A percentile compares a stretch with the other conserved stretches of the same genome.
Conservation (phyloP, 129 eudicot genomes). For the Lactuca saligna region DNA sequence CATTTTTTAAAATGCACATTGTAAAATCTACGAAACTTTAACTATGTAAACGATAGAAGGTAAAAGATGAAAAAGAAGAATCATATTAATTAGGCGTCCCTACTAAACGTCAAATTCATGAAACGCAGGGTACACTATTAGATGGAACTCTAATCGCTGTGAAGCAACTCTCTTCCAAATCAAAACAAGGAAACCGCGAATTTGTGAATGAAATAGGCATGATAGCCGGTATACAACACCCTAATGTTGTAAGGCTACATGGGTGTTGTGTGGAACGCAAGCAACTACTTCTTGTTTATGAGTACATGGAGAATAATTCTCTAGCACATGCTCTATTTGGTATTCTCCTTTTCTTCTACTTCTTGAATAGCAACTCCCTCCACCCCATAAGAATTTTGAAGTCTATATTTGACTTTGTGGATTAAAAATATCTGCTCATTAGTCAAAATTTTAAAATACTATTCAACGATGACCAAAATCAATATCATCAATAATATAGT, state of each 20-base stretch:
- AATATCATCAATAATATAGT: too few relatives aligned
- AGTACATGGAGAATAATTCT: constrained; percentile 44
- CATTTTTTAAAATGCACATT: too few relatives aligned
- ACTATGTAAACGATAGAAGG: not conserved
- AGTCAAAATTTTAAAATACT: too few relatives aligned
- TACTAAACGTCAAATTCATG: not conserved
- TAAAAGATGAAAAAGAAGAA: not conserved
- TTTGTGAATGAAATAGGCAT: constrained; percentile 29
- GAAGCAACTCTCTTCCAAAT: constrained; percentile 31
- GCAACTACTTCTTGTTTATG: constrained; percentile 40
- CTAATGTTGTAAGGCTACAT: constrained; percentile 59
- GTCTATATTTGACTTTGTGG: too few relatives aligned
- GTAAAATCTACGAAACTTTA: too few relatives aligned
- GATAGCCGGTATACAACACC: constrained; percentile 60
- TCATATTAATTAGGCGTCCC: not conserved
- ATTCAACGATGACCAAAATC: too few relatives aligned
- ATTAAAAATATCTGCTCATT: too few relatives aligned
- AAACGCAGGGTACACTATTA: constrained; percentile 49
- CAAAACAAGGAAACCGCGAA: too few relatives aligned
- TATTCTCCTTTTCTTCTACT: constrained; percentile 7
- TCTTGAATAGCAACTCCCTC: too few relatives aligned
- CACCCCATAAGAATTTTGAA: too few relatives aligned
- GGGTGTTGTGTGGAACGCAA: constrained; percentile 71
- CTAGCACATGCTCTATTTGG: constrained; percentile 63
- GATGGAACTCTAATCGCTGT: constrained; percentile 69